These are phyloP conservation scores for Aureobasidium sp. DNA, from an alignment of 2,329 filamentous ascomycete genomes.

Conservation along the genomic window DNA sequence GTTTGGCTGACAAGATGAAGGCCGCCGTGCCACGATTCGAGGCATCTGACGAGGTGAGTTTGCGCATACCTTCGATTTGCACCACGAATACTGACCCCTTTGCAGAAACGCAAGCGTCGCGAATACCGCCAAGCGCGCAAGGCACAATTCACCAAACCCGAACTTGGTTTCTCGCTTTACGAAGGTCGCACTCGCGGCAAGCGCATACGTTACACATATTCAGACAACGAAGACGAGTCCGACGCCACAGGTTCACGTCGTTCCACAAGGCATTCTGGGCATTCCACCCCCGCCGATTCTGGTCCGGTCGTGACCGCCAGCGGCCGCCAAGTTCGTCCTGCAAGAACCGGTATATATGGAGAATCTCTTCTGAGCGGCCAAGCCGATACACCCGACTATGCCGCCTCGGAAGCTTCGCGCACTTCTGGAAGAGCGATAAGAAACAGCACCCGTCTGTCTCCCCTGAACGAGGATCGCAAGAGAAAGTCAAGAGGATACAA, in stretches of 20 bases:
- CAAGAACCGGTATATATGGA: slow-evolving; percentile 54
- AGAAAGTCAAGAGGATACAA: slow-evolving; percentile 47
- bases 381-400: slow-evolving; percentile 33
- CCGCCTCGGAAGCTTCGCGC: slow-evolving; percentile 35
- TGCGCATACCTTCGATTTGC: background rate
- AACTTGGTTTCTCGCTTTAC: slow-evolving; percentile 85
- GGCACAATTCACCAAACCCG: slow-evolving; percentile 77
- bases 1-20: slow-evolving; percentile 67
- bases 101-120: slow-evolving; percentile 78
- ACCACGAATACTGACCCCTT: slow-evolving; percentile 13
- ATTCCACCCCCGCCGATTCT: slow-evolving; percentile 63
- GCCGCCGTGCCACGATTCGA: slow-evolving; percentile 84
- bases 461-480: slow-evolving; percentile 29
- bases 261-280: slow-evolving; percentile 56
- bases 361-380: slow-evolving; percentile 52
- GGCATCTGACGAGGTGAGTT: slow-evolving; percentile 73
- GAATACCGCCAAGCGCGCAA: slow-evolving; percentile 84
- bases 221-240: slow-evolving; percentile 74
- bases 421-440: slow-evolving; percentile 34
- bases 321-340: slow-evolving; percentile 72
- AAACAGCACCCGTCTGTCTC: slow-evolving; percentile 21
- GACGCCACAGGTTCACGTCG: slow-evolving; percentile 57
- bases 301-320: slow-evolving; percentile 68
- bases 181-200: slow-evolving; percentile 95
- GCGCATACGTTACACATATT: slow-evolving; percentile 92